Evolutionary conservation across 1,284 basidiomycete species (phyloP).

Genomic region (Sutorius eximius): DNA sequence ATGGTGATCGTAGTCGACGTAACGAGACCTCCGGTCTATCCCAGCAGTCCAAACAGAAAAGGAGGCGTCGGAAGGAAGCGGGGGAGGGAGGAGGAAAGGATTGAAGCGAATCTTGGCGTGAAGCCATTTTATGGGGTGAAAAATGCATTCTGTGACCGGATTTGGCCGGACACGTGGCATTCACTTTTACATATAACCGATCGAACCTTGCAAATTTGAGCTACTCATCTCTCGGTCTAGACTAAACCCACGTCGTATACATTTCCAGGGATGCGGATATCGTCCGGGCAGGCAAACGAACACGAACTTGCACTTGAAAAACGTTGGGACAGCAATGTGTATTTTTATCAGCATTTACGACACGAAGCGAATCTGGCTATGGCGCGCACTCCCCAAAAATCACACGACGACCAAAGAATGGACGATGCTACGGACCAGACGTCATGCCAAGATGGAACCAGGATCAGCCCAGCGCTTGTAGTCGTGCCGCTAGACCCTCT

Average conservation of each 20-base stretch:
- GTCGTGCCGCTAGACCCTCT: slow-evolving; percentile 53
- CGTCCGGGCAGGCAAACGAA: not conserved
- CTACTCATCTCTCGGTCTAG: not conserved
- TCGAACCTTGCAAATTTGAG: not conserved
- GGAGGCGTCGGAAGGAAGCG: not conserved
- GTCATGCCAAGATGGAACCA: not conserved
- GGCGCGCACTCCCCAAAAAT: not conserved
- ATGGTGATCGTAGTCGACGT: slow-evolving; percentile 22
- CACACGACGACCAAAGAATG: not conserved
- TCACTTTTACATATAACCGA: not conserved
- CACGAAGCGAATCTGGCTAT: not conserved
- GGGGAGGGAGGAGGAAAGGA: not conserved
- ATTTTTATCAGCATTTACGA: not conserved
- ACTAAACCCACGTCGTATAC: not conserved
- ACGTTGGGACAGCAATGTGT: not conserved
- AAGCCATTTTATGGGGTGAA: slow-evolving; percentile 27
- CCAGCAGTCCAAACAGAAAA: slow-evolving; percentile 5
- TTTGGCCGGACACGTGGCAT: slow-evolving; percentile 31
- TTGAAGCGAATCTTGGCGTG: not conserved
- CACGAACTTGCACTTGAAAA: not conserved
- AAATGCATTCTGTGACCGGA: slow-evolving; percentile 16
- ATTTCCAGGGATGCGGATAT: not conserved
- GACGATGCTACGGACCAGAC: not conserved
- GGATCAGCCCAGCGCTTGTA: slow-evolving; percentile 37
- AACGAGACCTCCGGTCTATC: slow-evolving; percentile 5